Percentiles rank a stretch among this genome's conserved stretches.
Evolutionary conservation across 495 filamentous ascomycete species (phyloP).

Genomic region (Penicillium steckii): DNA sequence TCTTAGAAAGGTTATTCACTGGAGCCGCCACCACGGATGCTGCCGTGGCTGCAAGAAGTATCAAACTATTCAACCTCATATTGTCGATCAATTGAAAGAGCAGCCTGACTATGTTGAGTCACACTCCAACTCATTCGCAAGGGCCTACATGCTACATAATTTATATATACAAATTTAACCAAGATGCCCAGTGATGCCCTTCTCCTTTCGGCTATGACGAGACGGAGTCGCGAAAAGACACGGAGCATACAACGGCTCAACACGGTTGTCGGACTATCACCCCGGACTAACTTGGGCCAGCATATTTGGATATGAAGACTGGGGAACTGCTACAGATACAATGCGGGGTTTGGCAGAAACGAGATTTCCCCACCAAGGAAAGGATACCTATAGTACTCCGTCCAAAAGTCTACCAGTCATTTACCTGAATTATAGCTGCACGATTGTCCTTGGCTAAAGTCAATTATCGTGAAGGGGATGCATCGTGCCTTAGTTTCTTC

Average conservation of each 20-base stretch:
- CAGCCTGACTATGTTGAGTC: not conserved
- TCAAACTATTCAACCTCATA: constrained; percentile 29
- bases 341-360: not conserved
- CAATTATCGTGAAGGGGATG: not conserved
- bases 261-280: not conserved
- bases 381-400: not conserved
- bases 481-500: not conserved
- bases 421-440: no score
- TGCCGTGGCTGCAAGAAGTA: constrained; percentile 24
- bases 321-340: not conserved
- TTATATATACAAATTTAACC: not conserved
- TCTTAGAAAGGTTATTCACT: constrained; percentile 18
- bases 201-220: not conserved
- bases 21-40: constrained; percentile 28
- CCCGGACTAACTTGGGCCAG: no score
- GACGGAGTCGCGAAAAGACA: constrained; percentile 15
- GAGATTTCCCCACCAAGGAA: not conserved
- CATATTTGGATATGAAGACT: not conserved
- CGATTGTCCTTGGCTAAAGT: not conserved
- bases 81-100: not conserved
- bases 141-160: not conserved
- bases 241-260: constrained; percentile 5
- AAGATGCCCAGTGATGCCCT: not conserved
- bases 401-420: not conserved
- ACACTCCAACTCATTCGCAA: no score